Conservation (phyloP, 2,329 filamentous ascomycete species). For the Diplodia scrobiculata region DNA sequence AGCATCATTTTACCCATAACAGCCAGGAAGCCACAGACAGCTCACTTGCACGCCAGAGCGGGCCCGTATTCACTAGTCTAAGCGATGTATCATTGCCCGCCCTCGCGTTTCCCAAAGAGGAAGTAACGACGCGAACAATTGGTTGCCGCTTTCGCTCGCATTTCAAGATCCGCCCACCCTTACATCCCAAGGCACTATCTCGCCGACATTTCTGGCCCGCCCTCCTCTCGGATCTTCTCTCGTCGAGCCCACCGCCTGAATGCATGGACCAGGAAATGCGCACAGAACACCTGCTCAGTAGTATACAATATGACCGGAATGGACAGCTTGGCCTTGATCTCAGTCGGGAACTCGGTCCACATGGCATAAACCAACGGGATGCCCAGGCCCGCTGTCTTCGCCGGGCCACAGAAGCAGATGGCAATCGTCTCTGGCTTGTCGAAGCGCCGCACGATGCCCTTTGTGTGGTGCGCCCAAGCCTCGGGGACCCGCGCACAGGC, state of each 20-base stretch:
- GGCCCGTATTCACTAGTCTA: neutral
- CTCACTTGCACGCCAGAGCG: neutral
- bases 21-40: neutral
- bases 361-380: constrained; percentile 28
- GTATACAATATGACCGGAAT: constrained; percentile 27
- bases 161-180: too few relatives aligned
- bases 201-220: constrained; percentile 3
- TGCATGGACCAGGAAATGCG: constrained; percentile 21
- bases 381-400: constrained; percentile 25
- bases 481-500: constrained; percentile 7
- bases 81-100: neutral
- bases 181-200: neutral
- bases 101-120: constrained; percentile 4
- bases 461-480: neutral
- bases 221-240: constrained; percentile 12
- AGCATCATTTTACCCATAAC: neutral
- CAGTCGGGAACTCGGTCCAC: constrained; percentile 14
- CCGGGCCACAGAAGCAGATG: constrained; percentile 28
- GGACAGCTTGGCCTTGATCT: constrained; percentile 24
- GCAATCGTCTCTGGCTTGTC: constrained; percentile 24
- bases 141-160: neutral
- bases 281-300: constrained; percentile 27
- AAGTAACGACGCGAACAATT: constrained; percentile 10
- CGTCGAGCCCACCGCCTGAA: constrained; percentile 24
- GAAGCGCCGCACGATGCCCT: constrained; percentile 11